Percentiles rank a stretch among this genome's conserved stretches.
Evolutionary conservation across 495 filamentous ascomycete species (phyloP).

Genomic region (Tuber umbilicatum): DNA sequence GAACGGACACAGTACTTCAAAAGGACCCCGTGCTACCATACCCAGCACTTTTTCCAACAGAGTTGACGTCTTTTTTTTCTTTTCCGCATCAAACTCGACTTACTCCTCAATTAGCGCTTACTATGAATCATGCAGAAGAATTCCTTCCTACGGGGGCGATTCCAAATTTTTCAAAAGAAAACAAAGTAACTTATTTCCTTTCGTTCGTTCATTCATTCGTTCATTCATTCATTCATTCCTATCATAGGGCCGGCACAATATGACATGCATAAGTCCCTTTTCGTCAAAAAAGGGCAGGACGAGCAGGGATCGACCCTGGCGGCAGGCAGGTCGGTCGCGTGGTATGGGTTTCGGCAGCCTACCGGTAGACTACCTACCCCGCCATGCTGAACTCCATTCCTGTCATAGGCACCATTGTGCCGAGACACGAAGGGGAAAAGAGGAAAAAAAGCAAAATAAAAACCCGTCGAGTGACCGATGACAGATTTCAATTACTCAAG

Average conservation of each 20-base stretch:
- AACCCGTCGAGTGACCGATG: background rate
- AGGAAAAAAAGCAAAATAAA: background rate
- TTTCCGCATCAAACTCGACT: background rate
- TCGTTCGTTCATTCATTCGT: no score
- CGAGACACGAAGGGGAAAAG: background rate
- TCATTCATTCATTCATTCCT: no score
- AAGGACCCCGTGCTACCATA: background rate
- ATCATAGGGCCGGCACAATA: background rate
- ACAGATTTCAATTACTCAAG: no score
- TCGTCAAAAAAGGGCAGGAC: background rate
- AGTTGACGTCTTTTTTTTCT: background rate
- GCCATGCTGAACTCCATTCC: background rate
- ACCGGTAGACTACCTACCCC: background rate
- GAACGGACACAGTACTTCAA: background rate
- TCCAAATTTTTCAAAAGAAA: no score
- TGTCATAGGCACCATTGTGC: background rate
- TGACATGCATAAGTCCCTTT: background rate
- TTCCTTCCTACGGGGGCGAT: background rate
- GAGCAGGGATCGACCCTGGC: background rate
- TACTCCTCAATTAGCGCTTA: background rate
- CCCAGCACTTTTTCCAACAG: background rate
- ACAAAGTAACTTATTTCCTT: background rate
- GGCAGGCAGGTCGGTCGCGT: background rate
- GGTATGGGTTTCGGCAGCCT: background rate
- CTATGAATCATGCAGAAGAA: background rate